Percentiles rank a stretch among this genome's conserved stretches.
phyloP scores from a whole-genome alignment of 2,329 filamentous ascomycete genomes.

The Colletotrichum aenigma region DNA sequence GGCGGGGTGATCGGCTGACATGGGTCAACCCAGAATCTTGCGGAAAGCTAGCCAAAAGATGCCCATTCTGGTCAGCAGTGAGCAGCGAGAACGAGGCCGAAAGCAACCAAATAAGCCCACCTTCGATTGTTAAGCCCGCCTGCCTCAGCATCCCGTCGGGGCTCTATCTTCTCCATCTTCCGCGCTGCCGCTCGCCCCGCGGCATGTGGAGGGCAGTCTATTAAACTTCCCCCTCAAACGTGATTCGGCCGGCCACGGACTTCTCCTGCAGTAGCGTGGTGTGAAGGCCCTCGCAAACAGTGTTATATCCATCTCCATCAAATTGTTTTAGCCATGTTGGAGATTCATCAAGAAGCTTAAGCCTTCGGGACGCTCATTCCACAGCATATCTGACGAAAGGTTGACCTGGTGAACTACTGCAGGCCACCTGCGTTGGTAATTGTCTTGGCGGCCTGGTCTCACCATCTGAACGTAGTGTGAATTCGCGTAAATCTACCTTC shows the following conservation, averaged over 20 bases:
- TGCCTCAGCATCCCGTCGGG: background rate
- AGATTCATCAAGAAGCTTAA: background rate
- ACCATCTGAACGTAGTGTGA: background rate
- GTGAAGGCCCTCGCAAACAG: background rate
- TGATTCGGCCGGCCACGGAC: background rate
- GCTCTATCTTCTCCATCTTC: background rate
- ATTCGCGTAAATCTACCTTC: background rate
- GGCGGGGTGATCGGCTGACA: background rate
- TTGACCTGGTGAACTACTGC: background rate
- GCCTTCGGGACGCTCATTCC: background rate
- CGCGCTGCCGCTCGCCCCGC: background rate
- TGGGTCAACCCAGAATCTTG: background rate
- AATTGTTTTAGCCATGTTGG: background rate
- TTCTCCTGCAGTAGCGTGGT: background rate
- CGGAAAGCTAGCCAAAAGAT: background rate
- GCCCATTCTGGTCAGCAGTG: background rate
- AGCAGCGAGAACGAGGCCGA: background rate
- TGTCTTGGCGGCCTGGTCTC: background rate
- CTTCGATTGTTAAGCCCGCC: background rate
- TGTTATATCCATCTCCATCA: background rate
- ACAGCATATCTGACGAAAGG: background rate
- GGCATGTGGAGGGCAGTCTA: background rate
- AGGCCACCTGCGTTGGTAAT: background rate
- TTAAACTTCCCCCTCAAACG: background rate
- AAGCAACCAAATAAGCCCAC: background rate